Evolutionary conservation across 495 filamentous ascomycete genomes (phyloP).

Genomic region (Monascus purpureus): DNA sequence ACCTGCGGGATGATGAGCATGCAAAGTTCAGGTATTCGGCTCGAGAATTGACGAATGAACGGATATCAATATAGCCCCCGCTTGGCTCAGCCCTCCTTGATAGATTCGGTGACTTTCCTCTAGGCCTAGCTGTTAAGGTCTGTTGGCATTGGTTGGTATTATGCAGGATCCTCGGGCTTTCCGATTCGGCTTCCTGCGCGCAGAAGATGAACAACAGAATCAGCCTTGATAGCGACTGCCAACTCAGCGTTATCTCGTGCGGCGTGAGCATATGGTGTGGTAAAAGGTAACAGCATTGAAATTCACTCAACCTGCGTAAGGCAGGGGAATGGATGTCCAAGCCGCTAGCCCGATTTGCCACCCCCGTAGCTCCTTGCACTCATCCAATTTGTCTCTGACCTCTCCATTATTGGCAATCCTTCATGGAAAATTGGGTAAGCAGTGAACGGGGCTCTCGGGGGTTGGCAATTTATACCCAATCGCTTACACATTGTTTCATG

Average conservation of each 20-base stretch:
- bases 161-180: slow-evolving; percentile 15
- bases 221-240: slow-evolving; percentile 22
- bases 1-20: no score
- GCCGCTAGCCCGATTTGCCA: slow-evolving; percentile 18
- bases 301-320: slow-evolving; percentile 6
- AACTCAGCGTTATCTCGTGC: slow-evolving; percentile 18
- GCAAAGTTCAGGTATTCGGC: no score
- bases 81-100: no score
- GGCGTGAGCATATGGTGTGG: slow-evolving; percentile 14
- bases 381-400: slow-evolving; percentile 14
- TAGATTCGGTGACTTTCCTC: no score
- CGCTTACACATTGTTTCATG: no score
- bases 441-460: no score
- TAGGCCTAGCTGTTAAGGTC: no score
- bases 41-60: no score
- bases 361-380: slow-evolving; percentile 15
- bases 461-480: no score
- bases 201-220: slow-evolving; percentile 11
- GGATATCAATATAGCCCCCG: no score
- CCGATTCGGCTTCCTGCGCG: slow-evolving; percentile 10
- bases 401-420: slow-evolving; percentile 13
- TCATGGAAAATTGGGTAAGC: no score
- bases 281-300: slow-evolving; percentile 9
- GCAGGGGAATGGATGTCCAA: slow-evolving; percentile 12
- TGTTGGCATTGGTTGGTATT: no score